phyloP scores from a whole-genome alignment of 2,329 filamentous ascomycete genomes.

The Apiospora marii region DNA sequence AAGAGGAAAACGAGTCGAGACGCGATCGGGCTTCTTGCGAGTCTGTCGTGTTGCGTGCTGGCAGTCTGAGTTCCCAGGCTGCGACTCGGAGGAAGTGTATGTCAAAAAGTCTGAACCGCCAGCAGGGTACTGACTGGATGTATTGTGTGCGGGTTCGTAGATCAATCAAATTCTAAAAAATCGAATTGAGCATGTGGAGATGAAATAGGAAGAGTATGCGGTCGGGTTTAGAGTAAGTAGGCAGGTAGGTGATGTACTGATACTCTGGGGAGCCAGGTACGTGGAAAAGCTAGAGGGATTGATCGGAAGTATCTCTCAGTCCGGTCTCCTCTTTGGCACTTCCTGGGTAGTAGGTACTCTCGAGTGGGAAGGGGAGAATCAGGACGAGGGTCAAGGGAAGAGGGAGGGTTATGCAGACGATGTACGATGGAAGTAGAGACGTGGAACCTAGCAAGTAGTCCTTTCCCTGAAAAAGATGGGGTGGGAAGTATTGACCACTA shows the following conservation, averaged over 20 bases:
- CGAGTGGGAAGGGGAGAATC: constrained; percentile 15
- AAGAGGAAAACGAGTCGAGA: neutral
- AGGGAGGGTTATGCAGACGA: constrained; percentile 25
- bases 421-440: constrained; percentile 25
- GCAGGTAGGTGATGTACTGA: neutral
- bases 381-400: constrained; percentile 22
- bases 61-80: neutral
- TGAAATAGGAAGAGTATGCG: constrained; percentile 7
- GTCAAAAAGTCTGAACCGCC: constrained; percentile 15
- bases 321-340: constrained; percentile 14
- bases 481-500: constrained; percentile 22
- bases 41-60: constrained; percentile 2
- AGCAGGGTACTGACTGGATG: neutral
- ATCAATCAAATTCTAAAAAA: constrained; percentile 17
- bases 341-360: constrained; percentile 20
- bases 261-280: constrained; percentile 14
- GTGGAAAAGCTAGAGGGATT: constrained; percentile 12
- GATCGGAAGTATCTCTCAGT: constrained; percentile 9
- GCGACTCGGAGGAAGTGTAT: neutral
- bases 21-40: constrained; percentile 3
- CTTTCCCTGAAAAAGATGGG: constrained; percentile 21
- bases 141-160: constrained; percentile 19
- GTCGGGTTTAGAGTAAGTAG: neutral
- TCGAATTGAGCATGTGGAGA: constrained; percentile 20
- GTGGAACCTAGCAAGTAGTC: constrained; percentile 24